Evolutionary conservation across 78 protist genomes (phyloP).

Genomic region (Protostelium mycophagum): DNA sequence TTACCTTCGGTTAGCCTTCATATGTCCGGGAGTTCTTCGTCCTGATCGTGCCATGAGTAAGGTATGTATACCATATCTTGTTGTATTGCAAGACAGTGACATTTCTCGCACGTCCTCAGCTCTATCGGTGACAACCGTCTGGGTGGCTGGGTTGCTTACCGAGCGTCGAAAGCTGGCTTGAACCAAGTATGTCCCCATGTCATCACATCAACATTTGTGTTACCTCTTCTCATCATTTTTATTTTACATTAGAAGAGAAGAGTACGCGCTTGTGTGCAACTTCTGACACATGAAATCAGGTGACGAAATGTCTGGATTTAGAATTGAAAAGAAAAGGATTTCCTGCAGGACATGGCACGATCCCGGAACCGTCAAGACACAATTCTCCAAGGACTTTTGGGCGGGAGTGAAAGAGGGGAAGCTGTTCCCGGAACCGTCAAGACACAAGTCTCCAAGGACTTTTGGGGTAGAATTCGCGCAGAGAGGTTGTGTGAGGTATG

Average conservation of each 20-base stretch:
- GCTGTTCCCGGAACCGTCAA: not conserved
- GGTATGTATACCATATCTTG: not conserved
- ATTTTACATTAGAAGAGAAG: no score
- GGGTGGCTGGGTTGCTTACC: not conserved
- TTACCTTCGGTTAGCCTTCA: not conserved
- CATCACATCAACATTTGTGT: not conserved
- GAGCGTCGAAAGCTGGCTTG: not conserved
- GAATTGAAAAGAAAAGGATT: not conserved
- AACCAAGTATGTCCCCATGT: not conserved
- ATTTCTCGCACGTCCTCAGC: no score
- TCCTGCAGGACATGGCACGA: not conserved
- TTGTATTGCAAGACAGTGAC: no score
- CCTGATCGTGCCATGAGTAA: not conserved
- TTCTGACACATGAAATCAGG: not conserved
- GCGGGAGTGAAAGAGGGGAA: not conserved
- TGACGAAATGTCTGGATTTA: not conserved
- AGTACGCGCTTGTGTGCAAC: no score
- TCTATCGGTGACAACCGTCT: not conserved
- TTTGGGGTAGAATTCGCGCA: not conserved
- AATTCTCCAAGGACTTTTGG: not conserved
- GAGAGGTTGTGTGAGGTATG: not conserved
- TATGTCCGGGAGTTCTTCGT: not conserved
- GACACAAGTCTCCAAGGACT: not conserved
- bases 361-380: not conserved
- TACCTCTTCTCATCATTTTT: not conserved